A percentile compares a stretch with the other conserved stretches of the same genome.
These are phyloP conservation scores for Myxozyma monticola DNA, from an alignment of 805 yeast species.

Conservation along the genomic window DNA sequence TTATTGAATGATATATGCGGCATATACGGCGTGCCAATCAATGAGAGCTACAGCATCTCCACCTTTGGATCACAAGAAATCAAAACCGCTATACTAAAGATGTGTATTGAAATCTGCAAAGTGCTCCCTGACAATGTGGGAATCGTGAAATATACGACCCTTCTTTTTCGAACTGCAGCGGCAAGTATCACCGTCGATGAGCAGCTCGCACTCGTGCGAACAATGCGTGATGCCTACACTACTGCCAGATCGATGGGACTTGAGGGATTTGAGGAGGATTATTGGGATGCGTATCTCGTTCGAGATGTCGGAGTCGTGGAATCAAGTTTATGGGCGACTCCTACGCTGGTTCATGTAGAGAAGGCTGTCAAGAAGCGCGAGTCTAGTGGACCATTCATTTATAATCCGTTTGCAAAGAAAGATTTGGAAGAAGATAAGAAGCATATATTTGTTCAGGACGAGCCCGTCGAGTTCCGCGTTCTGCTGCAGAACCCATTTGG, in stretches of 20 bases:
- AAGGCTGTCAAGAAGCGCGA: constrained; percentile 5
- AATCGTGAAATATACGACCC: constrained; percentile 35
- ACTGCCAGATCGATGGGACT: constrained; percentile 21
- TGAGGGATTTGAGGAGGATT: constrained; percentile 39
- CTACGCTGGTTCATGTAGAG: neutral
- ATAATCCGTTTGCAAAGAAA: constrained; percentile 54
- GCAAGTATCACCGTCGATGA: constrained; percentile 22
- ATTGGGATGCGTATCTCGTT: constrained; percentile 75
- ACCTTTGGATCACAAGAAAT: constrained; percentile 54
- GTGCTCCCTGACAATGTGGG: constrained; percentile 50
- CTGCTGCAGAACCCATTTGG: constrained; percentile 76
- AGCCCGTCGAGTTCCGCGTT: constrained; percentile 57
- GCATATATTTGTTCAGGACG: constrained; percentile 57
- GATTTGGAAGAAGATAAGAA: constrained; percentile 30
- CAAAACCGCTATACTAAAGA: constrained; percentile 55
- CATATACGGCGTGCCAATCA: constrained; percentile 51
- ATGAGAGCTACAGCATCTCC: constrained; percentile 21
- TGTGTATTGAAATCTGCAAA: constrained; percentile 56
- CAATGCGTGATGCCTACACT: constrained; percentile 19
- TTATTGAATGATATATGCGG: constrained; percentile 52
- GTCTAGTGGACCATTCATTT: constrained; percentile 46
- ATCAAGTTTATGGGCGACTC: constrained; percentile 28
- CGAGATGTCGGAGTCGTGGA: constrained; percentile 48
- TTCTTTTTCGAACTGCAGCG: constrained; percentile 22
- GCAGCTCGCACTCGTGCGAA: constrained; percentile 15